phyloP scores from a whole-genome alignment of 176 grass and related monocot species.

The Urochloa ruziziensis region DNA sequence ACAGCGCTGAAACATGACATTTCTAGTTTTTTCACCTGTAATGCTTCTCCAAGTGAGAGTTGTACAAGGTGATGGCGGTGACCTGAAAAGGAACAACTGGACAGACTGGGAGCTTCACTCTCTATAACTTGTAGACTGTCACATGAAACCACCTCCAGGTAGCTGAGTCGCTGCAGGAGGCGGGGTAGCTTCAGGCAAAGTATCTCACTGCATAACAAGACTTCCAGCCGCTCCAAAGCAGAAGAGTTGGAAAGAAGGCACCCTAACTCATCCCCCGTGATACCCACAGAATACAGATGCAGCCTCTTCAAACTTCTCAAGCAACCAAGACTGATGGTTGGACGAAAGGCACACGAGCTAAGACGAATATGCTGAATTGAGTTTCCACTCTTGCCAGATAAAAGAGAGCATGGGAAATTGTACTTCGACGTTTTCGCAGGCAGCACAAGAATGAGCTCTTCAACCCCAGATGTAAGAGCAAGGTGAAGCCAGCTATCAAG shows the following conservation, averaged over 20 bases:
- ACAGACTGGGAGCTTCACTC: background rate
- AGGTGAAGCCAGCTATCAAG: constrained; percentile 13
- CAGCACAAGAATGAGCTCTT: background rate
- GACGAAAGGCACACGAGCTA: background rate
- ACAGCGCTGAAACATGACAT: background rate
- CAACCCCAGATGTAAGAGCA: background rate
- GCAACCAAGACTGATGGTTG: background rate
- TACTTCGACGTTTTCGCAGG: background rate
- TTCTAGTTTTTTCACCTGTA: background rate
- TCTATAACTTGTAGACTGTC: background rate
- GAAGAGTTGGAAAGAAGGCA: background rate
- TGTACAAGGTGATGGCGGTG: background rate
- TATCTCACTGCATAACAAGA: background rate
- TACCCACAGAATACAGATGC: background rate
- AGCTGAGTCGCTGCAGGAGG: background rate
- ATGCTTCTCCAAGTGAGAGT: constrained; percentile 4
- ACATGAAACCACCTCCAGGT: background rate
- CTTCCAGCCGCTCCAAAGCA: background rate
- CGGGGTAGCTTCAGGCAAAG: background rate
- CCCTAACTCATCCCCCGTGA: background rate
- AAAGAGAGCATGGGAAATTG: constrained; percentile 23
- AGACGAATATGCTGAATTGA: background rate
- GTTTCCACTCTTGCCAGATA: background rate
- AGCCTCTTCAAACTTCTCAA: background rate
- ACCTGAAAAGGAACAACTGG: background rate